These are phyloP conservation scores for Aspergillus clavatus DNA, from an alignment of 2,329 filamentous ascomycete species.

Conservation along the genomic window DNA sequence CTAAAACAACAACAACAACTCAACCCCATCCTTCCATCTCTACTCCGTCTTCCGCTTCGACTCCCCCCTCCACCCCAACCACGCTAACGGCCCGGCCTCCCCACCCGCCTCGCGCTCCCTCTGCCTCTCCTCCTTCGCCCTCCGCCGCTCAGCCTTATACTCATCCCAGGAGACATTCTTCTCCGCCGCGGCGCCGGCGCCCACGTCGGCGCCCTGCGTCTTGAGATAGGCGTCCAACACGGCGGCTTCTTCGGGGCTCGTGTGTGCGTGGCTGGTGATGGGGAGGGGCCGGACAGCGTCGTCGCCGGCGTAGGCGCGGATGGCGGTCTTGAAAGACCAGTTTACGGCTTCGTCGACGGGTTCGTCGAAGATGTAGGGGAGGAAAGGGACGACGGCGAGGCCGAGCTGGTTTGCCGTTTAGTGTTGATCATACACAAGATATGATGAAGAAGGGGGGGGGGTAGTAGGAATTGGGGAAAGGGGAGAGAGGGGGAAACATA, in stretches of 20 bases:
- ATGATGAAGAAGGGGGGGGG: too few relatives aligned
- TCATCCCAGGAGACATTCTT: conserved; percentile 32
- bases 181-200: conserved; percentile 4
- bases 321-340: conserved; percentile 80
- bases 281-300: conserved; percentile 45
- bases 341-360: conserved; percentile 90
- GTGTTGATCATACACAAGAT: background rate
- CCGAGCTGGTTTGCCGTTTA: conserved; percentile 43
- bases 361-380: conserved; percentile 82
- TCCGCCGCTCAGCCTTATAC: conserved; percentile 27
- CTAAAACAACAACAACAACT: background rate
- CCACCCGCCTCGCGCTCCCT: conserved; percentile 18
- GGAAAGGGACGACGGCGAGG: conserved; percentile 70
- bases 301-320: conserved; percentile 66
- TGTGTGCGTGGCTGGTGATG: conserved; percentile 1
- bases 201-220: conserved; percentile 10
- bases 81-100: conserved; percentile 8
- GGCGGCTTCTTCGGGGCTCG: conserved; percentile 16
- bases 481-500: conserved; percentile 46
- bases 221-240: conserved; percentile 21
- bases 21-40: too few relatives aligned
- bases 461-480: too few relatives aligned
- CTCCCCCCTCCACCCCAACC: conserved; percentile 11
- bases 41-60: conserved; percentile 17
- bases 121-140: conserved; percentile 25